Evolutionary conservation across 306 rosid genomes (phyloP).

Genomic region (Acacia confusa): DNA sequence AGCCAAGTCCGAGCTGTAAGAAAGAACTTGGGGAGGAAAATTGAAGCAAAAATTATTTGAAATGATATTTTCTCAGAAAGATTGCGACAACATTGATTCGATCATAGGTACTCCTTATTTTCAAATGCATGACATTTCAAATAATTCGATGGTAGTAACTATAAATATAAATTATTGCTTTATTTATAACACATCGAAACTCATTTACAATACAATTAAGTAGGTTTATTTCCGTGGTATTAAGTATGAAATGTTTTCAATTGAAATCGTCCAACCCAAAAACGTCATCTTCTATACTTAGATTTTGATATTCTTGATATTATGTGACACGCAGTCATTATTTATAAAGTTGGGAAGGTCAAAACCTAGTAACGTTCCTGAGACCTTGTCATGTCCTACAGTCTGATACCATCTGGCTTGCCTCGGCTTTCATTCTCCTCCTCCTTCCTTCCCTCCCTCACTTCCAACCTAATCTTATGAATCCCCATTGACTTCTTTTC

Average conservation of each 20-base stretch:
- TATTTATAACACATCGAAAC: not conserved
- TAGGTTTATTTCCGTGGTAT: no score
- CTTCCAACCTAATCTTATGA: conserved; percentile 35
- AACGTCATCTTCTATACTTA: not conserved
- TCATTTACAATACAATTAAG: not conserved
- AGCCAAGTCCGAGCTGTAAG: conserved; percentile 27
- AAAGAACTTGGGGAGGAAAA: not conserved
- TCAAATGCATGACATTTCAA: not conserved
- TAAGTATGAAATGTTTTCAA: not conserved
- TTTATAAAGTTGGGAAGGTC: conserved; percentile 29
- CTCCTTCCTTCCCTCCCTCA: conserved; percentile 4
- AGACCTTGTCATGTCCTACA: conserved; percentile 30
- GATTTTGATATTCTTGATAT: conserved; percentile 17
- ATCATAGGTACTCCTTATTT: not conserved
- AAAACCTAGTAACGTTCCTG: conserved; percentile 34
- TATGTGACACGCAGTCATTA: not conserved
- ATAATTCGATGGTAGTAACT: not conserved
- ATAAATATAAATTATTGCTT: not conserved
- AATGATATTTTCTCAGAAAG: not conserved
- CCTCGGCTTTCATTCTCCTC: not conserved
- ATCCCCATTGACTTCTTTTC: conserved; percentile 44
- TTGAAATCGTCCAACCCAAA: not conserved
- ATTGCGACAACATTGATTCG: not conserved
- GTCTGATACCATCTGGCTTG: conserved; percentile 4
- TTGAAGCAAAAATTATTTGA: not conserved